phyloP scores from a whole-genome alignment of 2,329 filamentous ascomycete genomes.

The Nemania serpens region DNA sequence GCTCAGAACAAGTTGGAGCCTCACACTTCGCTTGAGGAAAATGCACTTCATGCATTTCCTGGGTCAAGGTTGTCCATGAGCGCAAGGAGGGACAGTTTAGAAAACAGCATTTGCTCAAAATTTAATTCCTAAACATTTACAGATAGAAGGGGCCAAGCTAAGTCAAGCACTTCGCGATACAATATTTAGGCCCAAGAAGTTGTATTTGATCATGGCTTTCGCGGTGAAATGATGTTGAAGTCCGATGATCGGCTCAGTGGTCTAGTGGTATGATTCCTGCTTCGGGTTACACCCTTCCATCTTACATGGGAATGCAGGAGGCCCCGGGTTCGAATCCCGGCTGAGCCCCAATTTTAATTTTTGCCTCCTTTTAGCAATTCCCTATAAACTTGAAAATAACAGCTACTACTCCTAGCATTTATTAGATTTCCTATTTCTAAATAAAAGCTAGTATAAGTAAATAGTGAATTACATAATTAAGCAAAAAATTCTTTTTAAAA shows the following conservation, averaged over 20 bases:
- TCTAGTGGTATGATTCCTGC: slow-evolving; percentile 32
- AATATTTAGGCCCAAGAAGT: too few relatives aligned
- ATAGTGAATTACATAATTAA: too few relatives aligned
- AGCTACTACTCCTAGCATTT: too few relatives aligned
- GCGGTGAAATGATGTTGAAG: background rate
- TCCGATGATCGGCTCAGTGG: slow-evolving; percentile 24
- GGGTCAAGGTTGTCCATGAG: slow-evolving; percentile 22
- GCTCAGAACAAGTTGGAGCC: slow-evolving; percentile 9
- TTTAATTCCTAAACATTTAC: too few relatives aligned
- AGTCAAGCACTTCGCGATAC: too few relatives aligned
- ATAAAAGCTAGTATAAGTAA: too few relatives aligned
- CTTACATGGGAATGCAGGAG: slow-evolving; percentile 32
- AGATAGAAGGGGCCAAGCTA: too few relatives aligned
- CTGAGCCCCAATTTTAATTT: slow-evolving; percentile 29
- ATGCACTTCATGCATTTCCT: slow-evolving; percentile 20
- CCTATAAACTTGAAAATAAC: too few relatives aligned
- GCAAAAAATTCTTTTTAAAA: too few relatives aligned
- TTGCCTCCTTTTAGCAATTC: background rate
- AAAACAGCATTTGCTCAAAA: background rate
- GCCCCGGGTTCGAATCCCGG: slow-evolving; percentile 34
- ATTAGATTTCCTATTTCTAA: too few relatives aligned
- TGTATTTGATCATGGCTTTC: background rate
- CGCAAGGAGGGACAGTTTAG: slow-evolving; percentile 20
- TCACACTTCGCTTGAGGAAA: slow-evolving; percentile 15
- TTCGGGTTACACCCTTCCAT: slow-evolving; percentile 27